Conservation (phyloP, 139 green algal genomes). For the Nannochloris sp. region DNA sequence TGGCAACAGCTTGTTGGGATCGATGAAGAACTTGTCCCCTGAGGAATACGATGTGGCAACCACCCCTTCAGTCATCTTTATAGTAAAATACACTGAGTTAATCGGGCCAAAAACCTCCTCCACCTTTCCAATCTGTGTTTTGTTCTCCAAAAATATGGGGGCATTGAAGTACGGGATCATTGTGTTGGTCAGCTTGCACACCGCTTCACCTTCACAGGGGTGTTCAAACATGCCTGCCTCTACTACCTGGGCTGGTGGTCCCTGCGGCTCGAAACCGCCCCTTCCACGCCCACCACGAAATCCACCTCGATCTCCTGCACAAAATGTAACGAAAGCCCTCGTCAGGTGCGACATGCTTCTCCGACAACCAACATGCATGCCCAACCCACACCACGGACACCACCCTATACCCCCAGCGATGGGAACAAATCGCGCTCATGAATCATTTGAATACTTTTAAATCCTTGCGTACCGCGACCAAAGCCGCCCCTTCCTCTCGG, state of each 20-base stretch:
- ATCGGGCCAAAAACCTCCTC: slow-evolving; percentile 98
- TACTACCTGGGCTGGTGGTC: slow-evolving; percentile 51
- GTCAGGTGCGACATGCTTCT: neutral
- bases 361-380: neutral
- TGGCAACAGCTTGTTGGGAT: slow-evolving; percentile 77
- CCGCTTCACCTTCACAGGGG: slow-evolving; percentile 93
- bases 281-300: slow-evolving; percentile 16
- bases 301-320: slow-evolving; percentile 13
- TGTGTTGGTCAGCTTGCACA: slow-evolving; percentile 91
- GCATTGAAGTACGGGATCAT: slow-evolving; percentile 99
- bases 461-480: slow-evolving; percentile 4
- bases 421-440: too few species aligned
- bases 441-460: slow-evolving; percentile 3
- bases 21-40: slow-evolving; percentile 98
- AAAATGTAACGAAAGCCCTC: neutral
- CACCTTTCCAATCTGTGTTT: slow-evolving; percentile 93
- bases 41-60: slow-evolving; percentile 79
- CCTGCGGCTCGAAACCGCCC: slow-evolving; percentile 19
- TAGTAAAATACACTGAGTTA: slow-evolving; percentile 80
- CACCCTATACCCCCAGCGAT: too few species aligned
- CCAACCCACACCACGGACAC: neutral
- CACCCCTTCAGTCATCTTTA: slow-evolving; percentile 95
- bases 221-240: slow-evolving; percentile 87
- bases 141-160: slow-evolving; percentile 97
- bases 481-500: slow-evolving; percentile 10